These are phyloP conservation scores for Teratosphaeria nubilosa DNA, from an alignment of 2,329 filamentous ascomycete genomes.

Conservation along the genomic window DNA sequence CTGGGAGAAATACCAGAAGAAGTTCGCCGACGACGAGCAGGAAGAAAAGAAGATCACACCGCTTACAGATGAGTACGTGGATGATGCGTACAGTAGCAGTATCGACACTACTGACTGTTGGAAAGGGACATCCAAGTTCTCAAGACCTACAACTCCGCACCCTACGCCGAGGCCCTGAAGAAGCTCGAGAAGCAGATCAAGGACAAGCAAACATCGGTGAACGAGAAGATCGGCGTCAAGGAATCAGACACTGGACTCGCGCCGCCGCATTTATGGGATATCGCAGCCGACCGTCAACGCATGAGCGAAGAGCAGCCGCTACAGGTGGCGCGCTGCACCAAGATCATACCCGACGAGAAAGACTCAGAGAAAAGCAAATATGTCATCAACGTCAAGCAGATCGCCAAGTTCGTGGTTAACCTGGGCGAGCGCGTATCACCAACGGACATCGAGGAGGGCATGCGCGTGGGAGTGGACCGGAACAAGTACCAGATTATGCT, in stretches of 20 bases:
- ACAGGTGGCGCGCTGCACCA: constrained; percentile 95
- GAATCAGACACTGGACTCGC: constrained; percentile 98
- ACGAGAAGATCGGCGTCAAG: constrained; percentile 87
- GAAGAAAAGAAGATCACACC: constrained; percentile 99
- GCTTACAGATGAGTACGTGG: constrained; percentile 80
- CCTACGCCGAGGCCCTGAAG: constrained; percentile 87
- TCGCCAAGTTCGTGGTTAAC: constrained; percentile 98
- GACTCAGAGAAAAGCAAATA: constrained; percentile 98
- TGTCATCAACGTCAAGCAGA: constrained; percentile 99
- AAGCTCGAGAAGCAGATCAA: constrained; percentile 99
- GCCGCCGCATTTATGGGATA: constrained; percentile 97
- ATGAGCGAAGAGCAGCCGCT: constrained; percentile 98
- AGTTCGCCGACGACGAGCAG: constrained; percentile 89
- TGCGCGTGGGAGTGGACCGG: constrained; percentile 93
- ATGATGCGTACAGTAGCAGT: background rate
- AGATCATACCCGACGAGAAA: constrained; percentile 96
- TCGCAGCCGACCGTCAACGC: constrained; percentile 92
- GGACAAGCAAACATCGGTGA: constrained; percentile 94
- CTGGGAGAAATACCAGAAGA: constrained; percentile 99
- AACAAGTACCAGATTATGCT: constrained; percentile 99
- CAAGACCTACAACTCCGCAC: constrained; percentile 96
- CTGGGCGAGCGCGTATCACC: constrained; percentile 93
- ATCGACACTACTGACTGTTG: constrained; percentile 23
- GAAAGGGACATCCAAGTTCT: constrained; percentile 93
- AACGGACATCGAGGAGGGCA: constrained; percentile 98